Evolutionary conservation across 495 filamentous ascomycete genomes (phyloP), one percentile per base, ranked within the genome.

Genomic region (Bacidia rubella): DNA sequence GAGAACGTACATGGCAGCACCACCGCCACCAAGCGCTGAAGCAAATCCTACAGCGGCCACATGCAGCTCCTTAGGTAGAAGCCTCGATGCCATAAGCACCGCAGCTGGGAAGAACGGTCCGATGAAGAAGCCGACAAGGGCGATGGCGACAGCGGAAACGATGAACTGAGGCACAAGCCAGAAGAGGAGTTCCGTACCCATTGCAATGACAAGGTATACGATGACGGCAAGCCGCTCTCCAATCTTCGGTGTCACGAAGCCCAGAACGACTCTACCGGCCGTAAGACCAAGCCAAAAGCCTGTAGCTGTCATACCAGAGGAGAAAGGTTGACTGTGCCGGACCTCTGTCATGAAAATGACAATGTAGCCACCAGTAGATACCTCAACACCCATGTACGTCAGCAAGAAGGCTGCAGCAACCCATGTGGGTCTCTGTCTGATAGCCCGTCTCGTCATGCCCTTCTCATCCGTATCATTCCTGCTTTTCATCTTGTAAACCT

Each of bases 31-130:
- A 66, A 90, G 82, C 0, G 88, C 86, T 10, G 83, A 82, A 1
- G 83, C 84, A 56, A 93, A 93, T 0, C 88, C 87, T 47, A 95
- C 85, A 0, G 84, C 81, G 49, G 74, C 78, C 29, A 95, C 85
- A 61, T 95, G 88, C 15, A 89, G 70, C 54, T 86, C 78, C 23
- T 70, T 70, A 2, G 88, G 87, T 7, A 95, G 73, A 1, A 93
- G 73, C 63, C 89, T 92, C 0, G 86, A 87, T n/a, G 83, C 76
- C 20, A 80, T 82, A 11, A 90, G 78, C 12, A 95, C 75, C 12
- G 78, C 85, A 2, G 82, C 85, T 0, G 88, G 88, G 66, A 92
- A 79, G 12, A 78, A 56, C 5, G 74, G 76, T 0, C 77, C 80
- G 0, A 80, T 65, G 63, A 88, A 85, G 70, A 90, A 86, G 2